phyloP scores from a whole-genome alignment of 345 rosid species.

The Rhodamnia rubescens region DNA sequence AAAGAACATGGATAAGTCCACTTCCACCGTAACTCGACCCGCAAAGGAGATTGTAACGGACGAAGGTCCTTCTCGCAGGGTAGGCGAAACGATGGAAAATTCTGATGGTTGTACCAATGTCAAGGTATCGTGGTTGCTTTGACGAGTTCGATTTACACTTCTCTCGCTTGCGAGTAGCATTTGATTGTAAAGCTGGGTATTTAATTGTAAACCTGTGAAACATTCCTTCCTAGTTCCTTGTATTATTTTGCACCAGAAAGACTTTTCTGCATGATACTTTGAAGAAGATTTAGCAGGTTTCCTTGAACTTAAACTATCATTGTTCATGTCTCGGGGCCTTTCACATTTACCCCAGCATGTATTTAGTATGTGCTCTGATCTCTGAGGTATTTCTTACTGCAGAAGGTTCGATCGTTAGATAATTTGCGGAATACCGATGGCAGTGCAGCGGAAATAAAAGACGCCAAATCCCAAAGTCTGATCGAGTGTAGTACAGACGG shows the following conservation, averaged over 20 bases:
- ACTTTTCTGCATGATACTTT: background rate
- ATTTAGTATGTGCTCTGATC: background rate
- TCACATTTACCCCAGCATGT: background rate
- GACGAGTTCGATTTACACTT: background rate
- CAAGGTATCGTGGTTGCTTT: slow-evolving; percentile 9
- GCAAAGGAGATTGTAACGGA: slow-evolving; percentile 21
- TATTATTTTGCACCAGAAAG: background rate
- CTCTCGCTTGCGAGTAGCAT: background rate
- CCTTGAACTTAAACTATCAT: background rate
- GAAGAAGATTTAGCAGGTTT: background rate
- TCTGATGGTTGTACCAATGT: slow-evolving; percentile 4
- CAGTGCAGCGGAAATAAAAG: slow-evolving; percentile 10
- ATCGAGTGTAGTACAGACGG: slow-evolving; percentile 15
- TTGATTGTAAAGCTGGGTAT: background rate
- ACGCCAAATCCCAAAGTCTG: slow-evolving; percentile 17
- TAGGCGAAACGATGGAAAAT: background rate
- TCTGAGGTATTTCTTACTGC: slow-evolving; percentile 2
- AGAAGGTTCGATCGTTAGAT: slow-evolving; percentile 24
- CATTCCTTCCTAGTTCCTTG: background rate
- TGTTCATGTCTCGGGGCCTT: background rate
- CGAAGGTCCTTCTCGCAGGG: background rate
- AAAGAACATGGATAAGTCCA: slow-evolving; percentile 15
- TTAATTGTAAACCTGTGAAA: background rate
- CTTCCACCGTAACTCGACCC: slow-evolving; percentile 16
- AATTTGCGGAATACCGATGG: background rate